Conservation (phyloP, 2,329 filamentous ascomycete genomes). For the Aspergillus arachidicola region DNA sequence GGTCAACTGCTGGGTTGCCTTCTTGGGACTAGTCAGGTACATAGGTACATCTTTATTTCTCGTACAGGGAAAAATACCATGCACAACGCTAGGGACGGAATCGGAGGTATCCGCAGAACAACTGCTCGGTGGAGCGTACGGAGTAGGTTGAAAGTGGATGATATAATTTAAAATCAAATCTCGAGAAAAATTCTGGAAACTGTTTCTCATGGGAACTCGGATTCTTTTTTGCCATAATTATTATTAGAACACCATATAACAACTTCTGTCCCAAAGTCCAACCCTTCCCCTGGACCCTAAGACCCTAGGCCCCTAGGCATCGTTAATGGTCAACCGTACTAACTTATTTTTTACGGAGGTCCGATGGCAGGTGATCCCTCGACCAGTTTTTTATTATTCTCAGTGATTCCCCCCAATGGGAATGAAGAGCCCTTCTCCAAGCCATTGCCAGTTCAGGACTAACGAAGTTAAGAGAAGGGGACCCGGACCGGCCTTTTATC, state of each 20-base stretch:
- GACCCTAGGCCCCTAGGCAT: background rate
- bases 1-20: background rate
- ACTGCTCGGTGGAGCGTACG: background rate
- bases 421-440: background rate
- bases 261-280: background rate
- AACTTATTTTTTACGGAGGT: background rate
- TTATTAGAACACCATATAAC: background rate
- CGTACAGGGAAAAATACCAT: background rate
- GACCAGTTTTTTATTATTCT: background rate
- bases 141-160: background rate
- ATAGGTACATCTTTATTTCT: background rate
- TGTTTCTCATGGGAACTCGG: background rate
- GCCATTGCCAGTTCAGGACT: background rate
- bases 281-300: background rate
- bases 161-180: background rate
- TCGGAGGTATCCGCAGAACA: background rate
- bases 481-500: constrained; percentile 12
- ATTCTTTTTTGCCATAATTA: background rate
- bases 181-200: background rate
- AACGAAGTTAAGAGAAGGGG: background rate
- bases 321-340: background rate
- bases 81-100: background rate
- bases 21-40: constrained; percentile 1
- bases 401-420: background rate
- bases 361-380: background rate